These are phyloP conservation scores for Aspergillus eucalypticola DNA, from an alignment of 2,329 filamentous ascomycete species.

Conservation along the genomic window DNA sequence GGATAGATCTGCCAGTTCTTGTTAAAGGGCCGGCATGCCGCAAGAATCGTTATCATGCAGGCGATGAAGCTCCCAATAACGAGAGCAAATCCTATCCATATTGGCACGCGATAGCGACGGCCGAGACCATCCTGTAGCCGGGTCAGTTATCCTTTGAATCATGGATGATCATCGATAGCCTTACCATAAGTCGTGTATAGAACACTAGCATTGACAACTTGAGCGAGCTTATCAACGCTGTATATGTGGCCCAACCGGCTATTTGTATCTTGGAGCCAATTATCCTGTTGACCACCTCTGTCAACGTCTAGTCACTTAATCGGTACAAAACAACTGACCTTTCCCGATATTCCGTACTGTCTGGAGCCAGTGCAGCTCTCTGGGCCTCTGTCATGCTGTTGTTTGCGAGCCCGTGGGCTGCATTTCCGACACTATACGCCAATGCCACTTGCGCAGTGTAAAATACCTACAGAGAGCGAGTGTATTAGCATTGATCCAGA, in stretches of 20 bases:
- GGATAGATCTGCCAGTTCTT: constrained; percentile 61
- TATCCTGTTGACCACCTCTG: constrained; percentile 32
- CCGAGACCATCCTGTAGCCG: constrained; percentile 26
- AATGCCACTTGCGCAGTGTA: constrained; percentile 52
- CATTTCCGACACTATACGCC: constrained; percentile 49
- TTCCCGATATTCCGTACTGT: constrained; percentile 45
- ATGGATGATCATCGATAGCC: neutral
- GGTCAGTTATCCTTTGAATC: neutral
- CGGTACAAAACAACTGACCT: constrained; percentile 21
- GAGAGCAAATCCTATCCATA: constrained; percentile 52
- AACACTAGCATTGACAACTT: constrained; percentile 57
- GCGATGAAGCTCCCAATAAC: constrained; percentile 50
- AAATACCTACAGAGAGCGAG: constrained; percentile 39
- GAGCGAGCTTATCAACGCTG: constrained; percentile 51
- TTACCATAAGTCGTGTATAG: constrained; percentile 52
- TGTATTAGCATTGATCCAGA: constrained; percentile 6
- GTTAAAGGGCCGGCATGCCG: constrained; percentile 53
- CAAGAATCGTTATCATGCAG: constrained; percentile 50
- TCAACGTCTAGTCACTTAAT: neutral
- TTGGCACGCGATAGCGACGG: constrained; percentile 34
- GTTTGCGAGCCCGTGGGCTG: constrained; percentile 54
- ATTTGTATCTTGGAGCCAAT: constrained; percentile 55
- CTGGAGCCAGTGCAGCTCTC: constrained; percentile 44
- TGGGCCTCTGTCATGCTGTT: constrained; percentile 55
- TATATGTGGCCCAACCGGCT: constrained; percentile 55